Percentiles rank a stretch among this genome's conserved stretches.
Conservation (phyloP, 331 rosid species). For the Stylosanthes scabra region DNA sequence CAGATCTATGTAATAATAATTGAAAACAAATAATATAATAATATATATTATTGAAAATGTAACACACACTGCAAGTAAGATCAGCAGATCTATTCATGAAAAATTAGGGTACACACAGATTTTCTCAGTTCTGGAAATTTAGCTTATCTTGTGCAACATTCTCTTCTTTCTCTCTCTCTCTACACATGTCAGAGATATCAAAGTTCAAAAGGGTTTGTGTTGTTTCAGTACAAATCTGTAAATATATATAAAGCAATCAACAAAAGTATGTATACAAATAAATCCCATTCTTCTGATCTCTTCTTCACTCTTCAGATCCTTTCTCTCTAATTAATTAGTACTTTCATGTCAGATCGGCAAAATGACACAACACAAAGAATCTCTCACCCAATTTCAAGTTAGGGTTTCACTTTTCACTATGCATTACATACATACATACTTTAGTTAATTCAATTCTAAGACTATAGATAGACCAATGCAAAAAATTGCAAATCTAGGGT, state of each 20-base stretch:
- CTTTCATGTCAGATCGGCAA: constrained; percentile 29
- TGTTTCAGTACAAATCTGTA: too few relatives aligned
- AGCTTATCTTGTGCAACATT: constrained; percentile 23
- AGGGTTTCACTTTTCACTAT: constrained; percentile 36
- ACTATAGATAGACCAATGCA: neutral
- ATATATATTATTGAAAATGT: constrained; percentile 21
- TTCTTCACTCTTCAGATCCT: constrained; percentile 41
- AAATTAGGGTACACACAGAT: constrained; percentile 39
- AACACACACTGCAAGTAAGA: neutral
- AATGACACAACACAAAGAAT: constrained; percentile 1
- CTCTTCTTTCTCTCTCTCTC: neutral
- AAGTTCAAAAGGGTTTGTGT: too few relatives aligned
- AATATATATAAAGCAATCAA: too few relatives aligned
- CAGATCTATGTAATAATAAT: constrained; percentile 43
- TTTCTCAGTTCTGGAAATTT: constrained; percentile 48
- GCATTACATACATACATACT: neutral
- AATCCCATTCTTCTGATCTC: too few relatives aligned
- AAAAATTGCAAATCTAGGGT: neutral
- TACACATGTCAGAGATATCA: neutral
- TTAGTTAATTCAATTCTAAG: neutral
- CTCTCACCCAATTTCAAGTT: neutral
- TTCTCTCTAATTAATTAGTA: neutral
- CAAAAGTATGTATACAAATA: too few relatives aligned
- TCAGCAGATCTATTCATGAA: constrained; percentile 3
- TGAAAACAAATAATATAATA: constrained; percentile 20